Conservation (phyloP, 169 alveolate genomes). For the Cyclospora cayetanensis region DNA sequence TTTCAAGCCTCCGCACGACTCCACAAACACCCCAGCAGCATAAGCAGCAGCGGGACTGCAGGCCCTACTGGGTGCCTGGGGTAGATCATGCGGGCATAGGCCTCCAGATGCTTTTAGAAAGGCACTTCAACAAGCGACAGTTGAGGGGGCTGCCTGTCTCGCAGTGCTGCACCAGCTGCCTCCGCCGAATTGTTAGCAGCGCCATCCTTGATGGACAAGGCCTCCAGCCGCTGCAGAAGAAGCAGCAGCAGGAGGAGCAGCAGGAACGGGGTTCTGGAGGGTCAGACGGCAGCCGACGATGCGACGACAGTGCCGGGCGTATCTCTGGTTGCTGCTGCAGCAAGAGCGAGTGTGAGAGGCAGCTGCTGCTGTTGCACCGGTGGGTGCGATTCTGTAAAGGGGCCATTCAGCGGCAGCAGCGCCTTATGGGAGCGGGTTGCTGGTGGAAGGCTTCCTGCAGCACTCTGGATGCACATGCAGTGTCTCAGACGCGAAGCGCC, state of each 20-base stretch:
- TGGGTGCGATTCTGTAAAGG: not conserved
- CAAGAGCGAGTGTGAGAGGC: not conserved
- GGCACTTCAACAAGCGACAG: not conserved
- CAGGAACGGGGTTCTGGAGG: not conserved
- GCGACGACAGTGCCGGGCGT: not conserved
- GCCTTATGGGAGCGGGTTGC: not conserved
- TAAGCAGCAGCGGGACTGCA: not conserved
- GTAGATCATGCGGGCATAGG: conserved; percentile 12
- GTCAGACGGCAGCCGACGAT: not conserved
- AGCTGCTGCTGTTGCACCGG: not conserved
- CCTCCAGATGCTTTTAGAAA: not conserved
- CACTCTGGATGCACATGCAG: not conserved
- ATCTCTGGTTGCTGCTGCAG: not conserved
- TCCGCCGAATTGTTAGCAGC: not conserved
- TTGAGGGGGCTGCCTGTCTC: not conserved
- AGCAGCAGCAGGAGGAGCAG: not conserved
- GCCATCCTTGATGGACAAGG: not conserved
- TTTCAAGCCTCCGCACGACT: not conserved
- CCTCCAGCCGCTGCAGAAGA: not conserved
- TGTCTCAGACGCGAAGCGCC: not conserved
- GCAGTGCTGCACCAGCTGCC: not conserved
- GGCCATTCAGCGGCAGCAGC: not conserved
- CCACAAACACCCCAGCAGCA: not conserved
- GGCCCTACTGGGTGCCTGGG: not conserved
- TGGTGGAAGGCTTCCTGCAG: not conserved